phyloP scores from a whole-genome alignment of 306 rosid genomes.

The Gastrolobium bilobum region DNA sequence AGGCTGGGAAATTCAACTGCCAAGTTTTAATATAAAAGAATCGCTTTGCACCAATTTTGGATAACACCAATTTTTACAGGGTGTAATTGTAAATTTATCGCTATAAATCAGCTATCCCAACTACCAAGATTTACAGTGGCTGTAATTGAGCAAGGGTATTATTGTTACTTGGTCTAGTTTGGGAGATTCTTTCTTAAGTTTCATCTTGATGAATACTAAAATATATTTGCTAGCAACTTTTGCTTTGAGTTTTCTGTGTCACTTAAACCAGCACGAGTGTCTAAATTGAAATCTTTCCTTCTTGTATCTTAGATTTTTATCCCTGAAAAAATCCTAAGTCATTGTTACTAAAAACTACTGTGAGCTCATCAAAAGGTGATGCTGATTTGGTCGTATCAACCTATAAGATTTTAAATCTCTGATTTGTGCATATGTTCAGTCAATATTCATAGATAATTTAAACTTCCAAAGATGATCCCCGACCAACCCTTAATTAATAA shows the following conservation, averaged over 20 bases:
- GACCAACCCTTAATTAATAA: background rate
- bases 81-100: too few relatives aligned
- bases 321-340: slow-evolving; percentile 4
- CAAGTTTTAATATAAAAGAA: too few relatives aligned
- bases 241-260: slow-evolving; percentile 64
- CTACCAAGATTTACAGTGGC: background rate
- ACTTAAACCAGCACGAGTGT: slow-evolving; percentile 65
- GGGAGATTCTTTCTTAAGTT: slow-evolving; percentile 19
- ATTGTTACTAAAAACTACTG: background rate
- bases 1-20: too few relatives aligned
- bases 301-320: background rate
- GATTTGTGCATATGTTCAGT: background rate
- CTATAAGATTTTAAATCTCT: background rate
- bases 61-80: too few relatives aligned
- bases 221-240: slow-evolving; percentile 44
- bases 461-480: background rate
- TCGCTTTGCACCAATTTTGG: too few relatives aligned
- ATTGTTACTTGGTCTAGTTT: slow-evolving; percentile 9
- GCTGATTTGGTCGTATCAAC: background rate
- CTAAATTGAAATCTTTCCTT: slow-evolving; percentile 57
- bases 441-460: background rate
- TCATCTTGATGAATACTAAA: slow-evolving; percentile 4
- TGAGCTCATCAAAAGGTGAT: background rate
- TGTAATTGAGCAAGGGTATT: background rate
- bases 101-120: background rate